These are phyloP conservation scores for Colletotrichum abscissum DNA, from an alignment of 2,329 filamentous ascomycete genomes.

Conservation along the genomic window DNA sequence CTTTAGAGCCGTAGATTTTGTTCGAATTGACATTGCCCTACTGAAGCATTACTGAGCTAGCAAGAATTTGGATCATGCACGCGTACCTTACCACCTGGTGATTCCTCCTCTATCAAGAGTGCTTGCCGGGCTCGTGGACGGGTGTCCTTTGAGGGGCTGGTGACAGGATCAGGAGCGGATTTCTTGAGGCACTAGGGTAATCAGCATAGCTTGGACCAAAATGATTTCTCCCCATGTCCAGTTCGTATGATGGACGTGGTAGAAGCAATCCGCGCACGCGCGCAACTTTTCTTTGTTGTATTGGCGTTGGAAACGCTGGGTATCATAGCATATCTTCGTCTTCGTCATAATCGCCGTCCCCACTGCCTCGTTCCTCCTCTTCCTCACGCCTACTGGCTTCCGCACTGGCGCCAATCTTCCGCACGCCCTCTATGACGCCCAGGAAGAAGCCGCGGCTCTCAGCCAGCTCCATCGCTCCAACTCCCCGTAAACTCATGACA, in stretches of 20 bases:
- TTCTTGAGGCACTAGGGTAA: too few species aligned
- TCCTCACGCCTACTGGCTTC: constrained; percentile 83
- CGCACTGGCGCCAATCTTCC: constrained; percentile 83
- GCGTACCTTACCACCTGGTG: too few species aligned
- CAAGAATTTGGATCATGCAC: too few species aligned
- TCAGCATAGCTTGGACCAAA: neutral
- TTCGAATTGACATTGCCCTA: neutral
- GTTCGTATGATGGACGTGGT: neutral
- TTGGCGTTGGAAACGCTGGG: constrained; percentile 11
- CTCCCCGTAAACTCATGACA: constrained; percentile 76
- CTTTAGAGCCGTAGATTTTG: neutral
- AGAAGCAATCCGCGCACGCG: neutral
- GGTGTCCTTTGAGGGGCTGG: neutral
- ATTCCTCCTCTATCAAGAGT: too few species aligned
- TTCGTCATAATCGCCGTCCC: constrained; percentile 72
- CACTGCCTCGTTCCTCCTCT: constrained; percentile 74
- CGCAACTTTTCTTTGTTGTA: neutral
- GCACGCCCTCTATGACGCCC: constrained; percentile 87
- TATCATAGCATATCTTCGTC: constrained; percentile 60
- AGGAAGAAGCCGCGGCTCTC: constrained; percentile 87
- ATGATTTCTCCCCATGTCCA: neutral
- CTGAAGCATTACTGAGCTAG: too few species aligned
- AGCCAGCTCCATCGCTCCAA: constrained; percentile 92
- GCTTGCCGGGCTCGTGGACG: too few species aligned
- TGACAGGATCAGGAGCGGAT: neutral